These are phyloP conservation scores for Pythium dissotocum DNA, from an alignment of 352 stramenopile species.

Conservation along the genomic window DNA sequence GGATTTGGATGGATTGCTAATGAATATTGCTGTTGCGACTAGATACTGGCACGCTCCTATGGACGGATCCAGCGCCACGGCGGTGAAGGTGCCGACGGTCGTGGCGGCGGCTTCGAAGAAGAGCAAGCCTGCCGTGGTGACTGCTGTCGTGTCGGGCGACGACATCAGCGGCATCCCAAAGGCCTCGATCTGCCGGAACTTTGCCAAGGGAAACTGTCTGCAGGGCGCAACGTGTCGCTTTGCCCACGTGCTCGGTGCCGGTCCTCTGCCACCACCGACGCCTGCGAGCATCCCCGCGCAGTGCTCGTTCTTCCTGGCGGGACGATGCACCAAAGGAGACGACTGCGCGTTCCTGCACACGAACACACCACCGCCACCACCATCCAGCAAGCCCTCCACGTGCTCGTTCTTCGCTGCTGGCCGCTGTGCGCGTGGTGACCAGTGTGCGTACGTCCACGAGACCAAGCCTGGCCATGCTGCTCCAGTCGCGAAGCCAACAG, in stretches of 20 bases:
- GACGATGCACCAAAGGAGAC: slow-evolving; percentile 52
- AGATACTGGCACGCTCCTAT: slow-evolving; percentile 16
- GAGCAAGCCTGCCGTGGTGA: background rate
- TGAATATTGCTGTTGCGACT: background rate
- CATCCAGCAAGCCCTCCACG: slow-evolving; percentile 26
- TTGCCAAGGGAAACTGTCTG: slow-evolving; percentile 47
- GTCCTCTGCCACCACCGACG: slow-evolving; percentile 13
- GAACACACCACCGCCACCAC: slow-evolving; percentile 11
- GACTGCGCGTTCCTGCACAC: slow-evolving; percentile 52
- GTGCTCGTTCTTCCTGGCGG: slow-evolving; percentile 52
- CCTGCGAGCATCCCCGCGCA: slow-evolving; percentile 24
- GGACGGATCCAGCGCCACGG: background rate
- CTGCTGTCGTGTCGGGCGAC: slow-evolving; percentile 1
- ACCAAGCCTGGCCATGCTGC: slow-evolving; percentile 1
- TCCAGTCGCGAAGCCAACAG: background rate
- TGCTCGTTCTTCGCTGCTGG: slow-evolving; percentile 58
- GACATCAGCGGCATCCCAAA: slow-evolving; percentile 38
- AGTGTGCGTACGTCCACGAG: slow-evolving; percentile 51
- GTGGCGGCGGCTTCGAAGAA: background rate
- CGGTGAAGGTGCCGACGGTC: background rate
- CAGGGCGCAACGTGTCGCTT: slow-evolving; percentile 31
- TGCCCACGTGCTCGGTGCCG: slow-evolving; percentile 47
- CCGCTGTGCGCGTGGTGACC: slow-evolving; percentile 49
- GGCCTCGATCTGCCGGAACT: slow-evolving; percentile 52
- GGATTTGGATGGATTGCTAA: background rate